These are phyloP conservation scores for Stygiomarasmius scandens DNA, from an alignment of 1,284 basidiomycete species.

Conservation along the genomic window DNA sequence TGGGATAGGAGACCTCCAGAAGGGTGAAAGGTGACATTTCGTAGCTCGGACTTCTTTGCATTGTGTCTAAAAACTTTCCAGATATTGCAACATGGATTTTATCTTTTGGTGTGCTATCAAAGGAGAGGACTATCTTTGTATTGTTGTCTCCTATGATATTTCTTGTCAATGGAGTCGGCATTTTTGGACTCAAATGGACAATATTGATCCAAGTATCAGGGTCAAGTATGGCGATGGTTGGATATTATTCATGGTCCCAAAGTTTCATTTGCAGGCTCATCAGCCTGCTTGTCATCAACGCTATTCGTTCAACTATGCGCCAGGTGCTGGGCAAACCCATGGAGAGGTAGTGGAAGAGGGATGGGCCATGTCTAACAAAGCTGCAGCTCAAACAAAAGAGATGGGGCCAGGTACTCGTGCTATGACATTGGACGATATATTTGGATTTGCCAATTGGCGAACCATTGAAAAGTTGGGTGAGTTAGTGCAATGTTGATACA, in stretches of 20 bases:
- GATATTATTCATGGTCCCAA: conserved; percentile 11
- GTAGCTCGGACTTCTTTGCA: too few species aligned
- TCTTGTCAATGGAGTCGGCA: conserved; percentile 17
- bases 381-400: conserved; percentile 1
- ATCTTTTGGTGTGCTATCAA: conserved; percentile 12
- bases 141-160: conserved; percentile 16
- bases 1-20: conserved; percentile 25
- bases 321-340: conserved; percentile 16
- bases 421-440: too few species aligned
- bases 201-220: conserved; percentile 4
- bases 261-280: conserved; percentile 21
- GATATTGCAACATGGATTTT: conserved; percentile 23
- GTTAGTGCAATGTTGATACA: too few species aligned
- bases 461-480: too few species aligned
- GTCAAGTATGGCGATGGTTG: neutral
- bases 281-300: conserved; percentile 8
- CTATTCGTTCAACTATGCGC: conserved; percentile 16
- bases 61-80: neutral
- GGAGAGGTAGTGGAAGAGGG: conserved; percentile 12
- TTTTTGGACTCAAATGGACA: conserved; percentile 9
- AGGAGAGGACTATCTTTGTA: neutral
- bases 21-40: conserved; percentile 17
- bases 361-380: conserved; percentile 14
- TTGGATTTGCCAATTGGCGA: too few species aligned
- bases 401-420: too few species aligned